Conservation (phyloP, 2,329 filamentous ascomycete species). For the Talaromyces funiculosus region DNA sequence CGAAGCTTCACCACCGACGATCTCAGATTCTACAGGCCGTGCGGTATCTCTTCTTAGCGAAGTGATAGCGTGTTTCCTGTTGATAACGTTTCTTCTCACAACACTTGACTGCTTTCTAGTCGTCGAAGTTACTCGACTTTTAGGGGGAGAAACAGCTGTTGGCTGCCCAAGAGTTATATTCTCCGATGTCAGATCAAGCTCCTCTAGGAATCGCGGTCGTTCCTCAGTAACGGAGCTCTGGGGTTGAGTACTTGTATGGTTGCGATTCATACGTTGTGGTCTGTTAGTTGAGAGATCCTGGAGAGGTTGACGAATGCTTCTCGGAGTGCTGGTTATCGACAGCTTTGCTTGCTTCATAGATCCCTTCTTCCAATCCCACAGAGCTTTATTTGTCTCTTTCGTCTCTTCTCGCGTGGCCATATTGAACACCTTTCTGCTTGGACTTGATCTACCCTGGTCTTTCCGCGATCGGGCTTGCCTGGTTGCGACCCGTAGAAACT, state of each 20-base stretch:
- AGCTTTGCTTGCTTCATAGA: constrained; percentile 28
- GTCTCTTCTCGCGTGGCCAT: constrained; percentile 51
- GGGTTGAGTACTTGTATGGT: not conserved
- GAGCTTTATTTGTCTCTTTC: constrained; percentile 46
- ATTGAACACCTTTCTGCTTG: constrained; percentile 47
- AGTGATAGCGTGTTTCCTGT: constrained; percentile 29
- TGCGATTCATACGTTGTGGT: constrained; percentile 9
- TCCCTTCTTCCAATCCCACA: constrained; percentile 50
- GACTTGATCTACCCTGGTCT: constrained; percentile 48
- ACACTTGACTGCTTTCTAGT: constrained; percentile 1
- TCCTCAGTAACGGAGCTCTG: not conserved
- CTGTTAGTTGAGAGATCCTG: constrained; percentile 19
- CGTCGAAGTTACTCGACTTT: not conserved
- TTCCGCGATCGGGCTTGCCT: constrained; percentile 46
- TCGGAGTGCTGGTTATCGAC: constrained; percentile 15
- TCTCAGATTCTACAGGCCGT: constrained; percentile 31
- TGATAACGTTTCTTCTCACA: constrained; percentile 29
- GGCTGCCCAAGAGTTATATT: not conserved
- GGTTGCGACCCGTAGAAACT: constrained; percentile 52
- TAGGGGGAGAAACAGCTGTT: not conserved
- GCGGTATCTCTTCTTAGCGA: constrained; percentile 31
- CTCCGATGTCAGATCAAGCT: constrained; percentile 5
- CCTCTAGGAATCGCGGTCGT: not conserved
- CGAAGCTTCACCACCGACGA: constrained; percentile 13
- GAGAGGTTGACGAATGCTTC: constrained; percentile 21